Evolutionary conservation across 169 alveolate species (phyloP), one percentile per base, ranked within the genome.

Genomic region (Cryptosporidium ubiquitum): DNA sequence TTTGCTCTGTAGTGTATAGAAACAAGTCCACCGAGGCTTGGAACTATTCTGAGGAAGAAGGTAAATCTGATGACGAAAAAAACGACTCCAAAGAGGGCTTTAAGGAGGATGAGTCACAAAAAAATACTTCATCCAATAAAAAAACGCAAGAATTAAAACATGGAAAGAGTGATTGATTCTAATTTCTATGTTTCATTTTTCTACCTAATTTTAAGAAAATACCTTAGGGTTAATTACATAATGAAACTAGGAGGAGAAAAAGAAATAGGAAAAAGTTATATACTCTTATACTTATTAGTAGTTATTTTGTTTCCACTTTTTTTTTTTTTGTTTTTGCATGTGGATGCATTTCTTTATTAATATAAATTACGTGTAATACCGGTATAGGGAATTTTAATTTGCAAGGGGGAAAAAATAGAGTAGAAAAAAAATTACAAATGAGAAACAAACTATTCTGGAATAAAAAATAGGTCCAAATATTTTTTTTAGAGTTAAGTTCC

Each of bases 1-100:
- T 91, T 40, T 92, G 86, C 18, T 91, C 94, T 20, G 94, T 93
- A 23, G 75, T 84, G 16, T 84, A 85, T 66, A 91, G 92, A 66
- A 93, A 93, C 37, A 69, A 89, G 52, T 84, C 69, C 40, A 68
- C 73, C 29, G 94, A 64, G 7, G 86, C 79, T 37, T 68, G 85
- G 85, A 68, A 68, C 52, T 69, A 74, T 70, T 85, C 84, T 33
- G 85, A 68, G 70, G 84, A 61, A 37, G 51, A 52, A 1, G 49
- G 20, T 20, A 7, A 31, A n/a, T 70, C 69, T 49, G 40, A 44
- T 16, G 26, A 23, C 12, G 1, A 49, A 23, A 64, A 47, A 10
- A 57, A 35, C n/a, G 86, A 85, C 39, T 85, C 84, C 85, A 70
- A 70, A 68, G 86, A n/a, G 60, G 44, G 69, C 29, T 23, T 6